These are phyloP conservation scores for Solanum sitiens DNA, from an alignment of 257 asterid species.

Conservation along the genomic window DNA sequence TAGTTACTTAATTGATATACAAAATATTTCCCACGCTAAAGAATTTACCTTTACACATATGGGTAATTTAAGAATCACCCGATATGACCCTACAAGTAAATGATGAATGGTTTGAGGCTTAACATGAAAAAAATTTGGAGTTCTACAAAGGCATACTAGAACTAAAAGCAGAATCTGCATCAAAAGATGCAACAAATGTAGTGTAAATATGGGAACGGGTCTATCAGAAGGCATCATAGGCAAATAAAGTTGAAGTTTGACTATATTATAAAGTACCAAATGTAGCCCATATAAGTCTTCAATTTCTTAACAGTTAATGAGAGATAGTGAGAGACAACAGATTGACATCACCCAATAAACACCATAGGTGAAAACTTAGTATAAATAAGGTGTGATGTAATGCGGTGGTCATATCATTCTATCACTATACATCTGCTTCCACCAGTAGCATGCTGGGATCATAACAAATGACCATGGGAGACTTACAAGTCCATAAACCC, in stretches of 20 bases:
- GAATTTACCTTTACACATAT: no score
- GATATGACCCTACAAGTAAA: no score
- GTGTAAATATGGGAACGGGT: no score
- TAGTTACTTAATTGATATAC: no score
- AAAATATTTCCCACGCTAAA: no score
- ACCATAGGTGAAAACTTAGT: background rate
- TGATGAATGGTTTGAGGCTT: no score
- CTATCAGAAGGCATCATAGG: background rate
- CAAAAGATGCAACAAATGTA: no score
- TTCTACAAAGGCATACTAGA: no score
- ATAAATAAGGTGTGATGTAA: background rate
- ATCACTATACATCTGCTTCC: background rate
- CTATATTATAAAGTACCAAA: background rate
- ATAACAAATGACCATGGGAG: background rate
- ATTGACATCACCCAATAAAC: background rate
- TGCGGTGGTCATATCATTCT: background rate
- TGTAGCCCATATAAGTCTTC: background rate
- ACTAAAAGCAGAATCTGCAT: no score
- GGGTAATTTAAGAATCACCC: no score
- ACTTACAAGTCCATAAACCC: background rate
- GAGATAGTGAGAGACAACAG: background rate
- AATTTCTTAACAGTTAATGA: background rate
- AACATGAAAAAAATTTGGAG: no score
- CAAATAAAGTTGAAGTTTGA: background rate
- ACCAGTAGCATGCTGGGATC: background rate